Conservation (phyloP, 2,329 filamentous ascomycete genomes). For the Trichoderma polysporum region DNA sequence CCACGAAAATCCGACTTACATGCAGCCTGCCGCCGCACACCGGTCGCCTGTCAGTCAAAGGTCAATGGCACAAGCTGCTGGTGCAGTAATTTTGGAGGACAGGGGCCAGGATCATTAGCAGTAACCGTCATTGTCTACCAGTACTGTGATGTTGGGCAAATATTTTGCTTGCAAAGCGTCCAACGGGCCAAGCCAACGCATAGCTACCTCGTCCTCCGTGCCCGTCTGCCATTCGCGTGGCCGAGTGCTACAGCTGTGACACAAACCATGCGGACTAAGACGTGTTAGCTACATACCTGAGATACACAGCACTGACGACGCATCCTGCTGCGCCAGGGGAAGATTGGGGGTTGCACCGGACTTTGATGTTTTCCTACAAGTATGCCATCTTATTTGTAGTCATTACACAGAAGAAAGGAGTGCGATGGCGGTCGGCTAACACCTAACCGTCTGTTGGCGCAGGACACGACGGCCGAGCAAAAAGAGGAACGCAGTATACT, state of each 20-base stretch:
- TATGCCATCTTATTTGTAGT: background rate
- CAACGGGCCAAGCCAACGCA: constrained; percentile 18
- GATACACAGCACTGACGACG: background rate
- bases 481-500: background rate
- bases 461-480: background rate
- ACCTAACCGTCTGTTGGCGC: background rate
- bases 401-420: background rate
- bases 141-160: constrained; percentile 7
- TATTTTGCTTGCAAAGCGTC: constrained; percentile 13
- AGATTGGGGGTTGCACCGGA: background rate
- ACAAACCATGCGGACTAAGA: background rate
- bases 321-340: background rate
- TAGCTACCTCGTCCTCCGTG: constrained; percentile 12
- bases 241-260: constrained; percentile 7
- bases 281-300: background rate
- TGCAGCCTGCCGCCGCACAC: constrained; percentile 6
- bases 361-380: background rate
- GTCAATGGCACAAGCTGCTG: background rate
- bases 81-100: background rate
- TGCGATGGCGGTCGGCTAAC: background rate
- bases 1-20: constrained; percentile 3
- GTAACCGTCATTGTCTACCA: background rate
- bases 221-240: constrained; percentile 8
- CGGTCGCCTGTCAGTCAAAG: background rate
- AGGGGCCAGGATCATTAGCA: background rate